phyloP scores from a whole-genome alignment of 306 rosid species.

The Glycine tomentella region DNA sequence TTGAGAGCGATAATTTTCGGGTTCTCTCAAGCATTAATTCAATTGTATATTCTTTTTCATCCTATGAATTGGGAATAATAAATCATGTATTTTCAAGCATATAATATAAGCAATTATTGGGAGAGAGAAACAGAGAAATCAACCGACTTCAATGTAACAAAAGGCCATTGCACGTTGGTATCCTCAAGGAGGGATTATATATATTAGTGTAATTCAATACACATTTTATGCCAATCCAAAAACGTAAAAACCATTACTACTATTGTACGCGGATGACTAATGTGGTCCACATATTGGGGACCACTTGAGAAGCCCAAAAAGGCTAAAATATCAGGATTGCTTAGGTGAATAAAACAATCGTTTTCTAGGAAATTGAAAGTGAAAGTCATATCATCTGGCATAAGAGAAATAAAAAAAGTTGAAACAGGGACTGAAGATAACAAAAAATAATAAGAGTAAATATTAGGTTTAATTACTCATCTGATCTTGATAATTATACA shows the following conservation, averaged over 20 bases:
- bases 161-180: conserved; percentile 25
- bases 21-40: not conserved
- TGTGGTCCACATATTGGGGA: conserved; percentile 52
- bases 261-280: not conserved
- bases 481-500: no score
- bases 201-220: conserved; percentile 6
- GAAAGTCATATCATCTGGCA: not conserved
- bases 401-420: not conserved
- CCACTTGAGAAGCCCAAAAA: conserved; percentile 42
- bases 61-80: conserved; percentile 25
- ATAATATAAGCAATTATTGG: conserved; percentile 45
- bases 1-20: conserved; percentile 31
- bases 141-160: conserved; percentile 12
- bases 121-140: not conserved
- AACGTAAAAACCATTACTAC: not conserved
- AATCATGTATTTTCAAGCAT: not conserved
- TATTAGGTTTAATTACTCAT: no score
- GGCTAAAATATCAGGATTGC: not conserved
- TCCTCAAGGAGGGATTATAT: not conserved
- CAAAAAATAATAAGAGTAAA: not conserved
- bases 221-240: conserved; percentile 19
- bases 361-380: not conserved
- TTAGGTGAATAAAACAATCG: not conserved
- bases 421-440: not conserved
- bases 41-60: conserved; percentile 39